Base-by-base conservation (phyloP, 352 stramenopile species). In the Globisporangium echinulatum region DNA sequence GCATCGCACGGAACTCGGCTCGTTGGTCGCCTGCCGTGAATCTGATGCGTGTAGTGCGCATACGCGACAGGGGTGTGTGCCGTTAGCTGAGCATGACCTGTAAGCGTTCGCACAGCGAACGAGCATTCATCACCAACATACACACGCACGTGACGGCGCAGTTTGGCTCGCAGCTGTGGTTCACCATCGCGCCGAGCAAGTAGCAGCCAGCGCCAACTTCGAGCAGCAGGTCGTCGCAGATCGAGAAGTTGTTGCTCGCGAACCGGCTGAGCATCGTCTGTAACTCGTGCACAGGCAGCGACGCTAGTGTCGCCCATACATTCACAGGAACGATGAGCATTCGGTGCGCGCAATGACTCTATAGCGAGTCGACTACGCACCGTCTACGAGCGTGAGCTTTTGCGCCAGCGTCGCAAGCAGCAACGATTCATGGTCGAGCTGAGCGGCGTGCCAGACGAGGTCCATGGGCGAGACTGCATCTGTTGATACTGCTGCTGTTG, bases 161-260 rank as follows among this genome's bases (percentile, higher is more conserved):
- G 57, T 90, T 92, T 7, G 79, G 74, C 2, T 77, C 64, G 52
- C 82, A 92, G 61, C 77, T 90, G 58, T 92, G 80, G 52, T 90
- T 92, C 59, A 86, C 68, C 82, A 92, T 92, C 2, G 82, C 80
- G 1, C 68, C 82, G 1, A 90, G 58, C 5, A 77, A 71, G 50
- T 75, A 88, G 67, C 80, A 92, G 3, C 82, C 82, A 0, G 71
- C 72, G 5, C 78, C 82, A 8, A 88, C 37, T 13, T 79, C 69
- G 9, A 86, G 40, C 39, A 90, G 52, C 49, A 82, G 39, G 9
- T 87, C 80, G 58, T 92, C 80, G 13, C 68, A 81, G 61, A 92
- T 85, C n/a, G 69, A 72, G 40, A 90, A 89, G 42, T 92, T 92
- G 68, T 92, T 92, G 64, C 77, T 83, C 43, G 70, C 71, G 59